These are phyloP conservation scores for Clavispora phyllophila DNA, from an alignment of 805 yeast genomes.

Conservation along the genomic window DNA sequence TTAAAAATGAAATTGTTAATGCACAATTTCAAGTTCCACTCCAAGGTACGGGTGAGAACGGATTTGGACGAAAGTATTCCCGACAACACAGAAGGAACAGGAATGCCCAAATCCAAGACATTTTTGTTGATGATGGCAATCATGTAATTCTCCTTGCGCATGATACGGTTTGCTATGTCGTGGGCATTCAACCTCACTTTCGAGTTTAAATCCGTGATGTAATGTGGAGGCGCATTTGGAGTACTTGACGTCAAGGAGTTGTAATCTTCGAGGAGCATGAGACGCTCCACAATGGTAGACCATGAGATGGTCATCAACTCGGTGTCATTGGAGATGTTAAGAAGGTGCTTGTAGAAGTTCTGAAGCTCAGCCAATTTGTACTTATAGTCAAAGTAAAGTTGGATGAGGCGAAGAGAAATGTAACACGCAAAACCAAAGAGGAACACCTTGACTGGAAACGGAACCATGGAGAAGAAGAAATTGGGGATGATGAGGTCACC, in stretches of 20 bases:
- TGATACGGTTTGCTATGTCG: conserved; percentile 89
- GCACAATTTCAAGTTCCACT: conserved; percentile 91
- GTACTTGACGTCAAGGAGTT: conserved; percentile 59
- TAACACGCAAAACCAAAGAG: conserved; percentile 58
- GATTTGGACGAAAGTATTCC: conserved; percentile 20
- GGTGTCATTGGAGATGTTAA: conserved; percentile 62
- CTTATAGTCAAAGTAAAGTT: conserved; percentile 52
- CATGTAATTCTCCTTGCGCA: conserved; percentile 92
- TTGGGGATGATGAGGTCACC: conserved; percentile 28
- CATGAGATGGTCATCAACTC: conserved; percentile 92
- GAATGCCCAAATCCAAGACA: conserved; percentile 58
- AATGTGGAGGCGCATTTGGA: conserved; percentile 19
- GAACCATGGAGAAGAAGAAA: conserved; percentile 44
- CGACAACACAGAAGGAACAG: conserved; percentile 11
- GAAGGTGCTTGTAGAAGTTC: conserved; percentile 67
- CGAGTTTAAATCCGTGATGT: conserved; percentile 53
- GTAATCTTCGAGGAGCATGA: conserved; percentile 72
- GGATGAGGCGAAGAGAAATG: conserved; percentile 47
- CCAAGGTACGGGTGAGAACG: conserved; percentile 77
- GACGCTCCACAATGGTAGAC: conserved; percentile 75
- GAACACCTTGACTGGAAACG: conserved; percentile 47
- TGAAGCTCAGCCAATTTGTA: conserved; percentile 68
- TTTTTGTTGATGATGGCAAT: conserved; percentile 84
- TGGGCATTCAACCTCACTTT: conserved; percentile 83
- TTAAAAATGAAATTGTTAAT: conserved; percentile 83